Percentiles rank a stretch among this genome's conserved stretches.
Evolutionary conservation across 2,329 filamentous ascomycete species (phyloP).

Genomic region (Ophiostoma montium): DNA sequence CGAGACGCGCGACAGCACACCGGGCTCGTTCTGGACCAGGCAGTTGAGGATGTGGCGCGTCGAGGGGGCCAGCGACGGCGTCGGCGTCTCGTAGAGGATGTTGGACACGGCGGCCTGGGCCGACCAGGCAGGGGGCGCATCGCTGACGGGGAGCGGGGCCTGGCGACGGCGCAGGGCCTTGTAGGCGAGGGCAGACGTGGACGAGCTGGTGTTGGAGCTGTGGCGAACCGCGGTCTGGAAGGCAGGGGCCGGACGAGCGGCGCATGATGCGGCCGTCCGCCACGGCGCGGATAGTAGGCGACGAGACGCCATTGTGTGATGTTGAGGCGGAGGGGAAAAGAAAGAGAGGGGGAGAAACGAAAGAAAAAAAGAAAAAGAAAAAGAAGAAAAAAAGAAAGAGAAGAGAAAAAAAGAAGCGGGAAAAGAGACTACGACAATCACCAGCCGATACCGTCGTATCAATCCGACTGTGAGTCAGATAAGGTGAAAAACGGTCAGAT

Average conservation of each 20-base stretch:
- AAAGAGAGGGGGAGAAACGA: background rate
- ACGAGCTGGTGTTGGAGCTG: conserved; percentile 42
- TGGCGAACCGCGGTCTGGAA: conserved; percentile 19
- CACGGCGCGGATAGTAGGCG: conserved; percentile 13
- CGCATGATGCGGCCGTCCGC: conserved; percentile 15
- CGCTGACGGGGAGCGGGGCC: conserved; percentile 66
- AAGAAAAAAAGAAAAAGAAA: background rate
- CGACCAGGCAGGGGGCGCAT: conserved; percentile 66
- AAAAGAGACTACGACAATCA: background rate
- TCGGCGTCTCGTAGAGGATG: conserved; percentile 96
- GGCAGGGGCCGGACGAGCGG: conserved; percentile 3
- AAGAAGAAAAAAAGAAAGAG: background rate
- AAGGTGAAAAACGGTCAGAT: conserved; percentile 1
- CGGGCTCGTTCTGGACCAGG: conserved; percentile 96
- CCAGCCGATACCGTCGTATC: background rate
- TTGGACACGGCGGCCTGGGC: conserved; percentile 92
- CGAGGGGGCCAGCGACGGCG: conserved; percentile 66
- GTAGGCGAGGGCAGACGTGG: conserved; percentile 90
- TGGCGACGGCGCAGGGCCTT: conserved; percentile 90
- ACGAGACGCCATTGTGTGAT: conserved; percentile 9
- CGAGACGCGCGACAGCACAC: conserved; percentile 89
- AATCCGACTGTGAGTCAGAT: background rate
- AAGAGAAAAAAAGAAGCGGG: background rate
- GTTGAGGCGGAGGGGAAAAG: background rate
- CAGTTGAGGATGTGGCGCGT: conserved; percentile 97